A percentile compares a stretch with the other conserved stretches of the same genome.
These are phyloP conservation scores for Pleurotus cornucopiae DNA, from an alignment of 768 basidiomycete species.

Conservation along the genomic window DNA sequence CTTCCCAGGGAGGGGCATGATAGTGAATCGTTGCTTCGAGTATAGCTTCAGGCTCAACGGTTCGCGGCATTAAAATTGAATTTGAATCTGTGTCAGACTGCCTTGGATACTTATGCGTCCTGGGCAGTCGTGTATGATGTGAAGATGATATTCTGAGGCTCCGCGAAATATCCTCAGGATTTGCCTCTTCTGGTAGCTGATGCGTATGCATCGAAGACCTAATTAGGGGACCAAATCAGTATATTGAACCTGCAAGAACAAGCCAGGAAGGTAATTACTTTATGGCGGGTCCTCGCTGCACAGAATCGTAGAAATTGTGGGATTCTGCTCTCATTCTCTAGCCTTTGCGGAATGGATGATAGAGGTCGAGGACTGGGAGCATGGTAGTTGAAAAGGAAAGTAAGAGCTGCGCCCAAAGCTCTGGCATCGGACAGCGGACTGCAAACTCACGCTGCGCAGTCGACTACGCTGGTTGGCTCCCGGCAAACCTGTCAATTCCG, in stretches of 20 bases:
- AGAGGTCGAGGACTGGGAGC: constrained; percentile 21
- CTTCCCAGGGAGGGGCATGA: constrained; percentile 28
- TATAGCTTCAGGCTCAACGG: constrained; percentile 60
- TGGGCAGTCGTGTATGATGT: constrained; percentile 17
- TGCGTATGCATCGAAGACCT: constrained; percentile 18
- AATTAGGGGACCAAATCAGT: constrained; percentile 16
- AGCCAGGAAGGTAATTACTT: constrained; percentile 19
- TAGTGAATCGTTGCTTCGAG: constrained; percentile 62
- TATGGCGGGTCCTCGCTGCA: constrained; percentile 39
- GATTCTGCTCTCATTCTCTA: constrained; percentile 35
- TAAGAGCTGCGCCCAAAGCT: background rate
- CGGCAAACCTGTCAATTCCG: too few species aligned
- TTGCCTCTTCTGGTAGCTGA: constrained; percentile 43
- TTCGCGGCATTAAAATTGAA: constrained; percentile 51
- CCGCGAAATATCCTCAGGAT: constrained; percentile 71
- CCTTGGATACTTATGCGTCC: constrained; percentile 29
- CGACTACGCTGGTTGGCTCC: background rate
- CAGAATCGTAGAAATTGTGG: constrained; percentile 46
- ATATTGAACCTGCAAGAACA: constrained; percentile 25
- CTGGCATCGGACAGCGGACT: constrained; percentile 1
- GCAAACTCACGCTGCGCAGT: constrained; percentile 2
- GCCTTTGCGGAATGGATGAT: constrained; percentile 26
- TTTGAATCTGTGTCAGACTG: constrained; percentile 49
- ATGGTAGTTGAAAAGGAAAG: constrained; percentile 18
- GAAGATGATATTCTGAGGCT: constrained; percentile 59